A percentile compares a stretch with the other conserved stretches of the same genome.
Conservation (phyloP, 176 grass and related monocot species). For the Zea mays region DNA sequence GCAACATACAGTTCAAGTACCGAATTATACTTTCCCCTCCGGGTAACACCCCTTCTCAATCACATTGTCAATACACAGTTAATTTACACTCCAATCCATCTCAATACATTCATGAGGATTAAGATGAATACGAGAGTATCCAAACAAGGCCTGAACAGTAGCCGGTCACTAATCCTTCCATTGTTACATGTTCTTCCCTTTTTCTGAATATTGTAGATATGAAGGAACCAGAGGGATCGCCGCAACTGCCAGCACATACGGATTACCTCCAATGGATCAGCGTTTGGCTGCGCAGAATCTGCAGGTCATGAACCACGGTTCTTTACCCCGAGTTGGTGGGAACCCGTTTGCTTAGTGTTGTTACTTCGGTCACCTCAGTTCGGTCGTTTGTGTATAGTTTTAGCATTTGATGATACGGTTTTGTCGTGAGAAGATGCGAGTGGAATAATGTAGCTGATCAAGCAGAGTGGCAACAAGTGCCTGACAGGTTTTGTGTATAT, state of each 20-base stretch:
- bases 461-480: not conserved
- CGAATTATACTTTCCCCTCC: constrained; percentile 35
- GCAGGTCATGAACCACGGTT: constrained; percentile 29
- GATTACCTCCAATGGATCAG: constrained; percentile 36
- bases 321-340: constrained; percentile 42
- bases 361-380: not conserved
- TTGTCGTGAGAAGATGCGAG: not conserved
- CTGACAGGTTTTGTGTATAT: not conserved
- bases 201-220: constrained; percentile 38
- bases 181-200: not conserved
- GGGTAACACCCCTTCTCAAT: constrained; percentile 37
- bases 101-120: too few species aligned
- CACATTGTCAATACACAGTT: not conserved
- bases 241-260: constrained; percentile 25
- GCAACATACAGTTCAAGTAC: constrained; percentile 34
- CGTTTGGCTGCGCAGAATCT: constrained; percentile 40
- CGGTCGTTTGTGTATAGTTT: not conserved
- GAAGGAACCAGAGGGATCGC: constrained; percentile 39
- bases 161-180: not conserved
- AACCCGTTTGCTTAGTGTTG: constrained; percentile 59
- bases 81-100: too few species aligned
- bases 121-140: too few species aligned
- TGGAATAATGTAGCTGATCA: not conserved
- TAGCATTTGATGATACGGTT: not conserved
- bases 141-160: not conserved